A percentile compares a stretch with the other conserved stretches of the same genome.
phyloP scores from a whole-genome alignment of 2,329 filamentous ascomycete genomes.

The Penicillium hordei region DNA sequence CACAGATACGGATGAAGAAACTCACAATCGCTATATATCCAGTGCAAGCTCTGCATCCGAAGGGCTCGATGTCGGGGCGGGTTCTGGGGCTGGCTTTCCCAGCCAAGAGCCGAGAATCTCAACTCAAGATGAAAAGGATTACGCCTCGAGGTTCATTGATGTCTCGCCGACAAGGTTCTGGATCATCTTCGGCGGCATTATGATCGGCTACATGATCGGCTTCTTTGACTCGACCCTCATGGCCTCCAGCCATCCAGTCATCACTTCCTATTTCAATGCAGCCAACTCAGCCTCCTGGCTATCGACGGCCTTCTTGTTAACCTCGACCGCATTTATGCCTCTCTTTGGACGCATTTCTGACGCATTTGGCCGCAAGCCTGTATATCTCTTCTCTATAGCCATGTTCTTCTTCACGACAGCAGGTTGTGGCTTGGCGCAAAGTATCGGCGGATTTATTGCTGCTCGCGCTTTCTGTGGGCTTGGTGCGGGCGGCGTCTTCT shows the following conservation, averaged over 20 bases:
- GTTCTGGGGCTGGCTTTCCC: constrained; percentile 11
- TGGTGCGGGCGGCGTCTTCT: constrained; percentile 69
- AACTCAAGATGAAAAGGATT: constrained; percentile 18
- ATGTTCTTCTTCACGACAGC: constrained; percentile 65
- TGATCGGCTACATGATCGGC: constrained; percentile 56
- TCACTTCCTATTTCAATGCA: constrained; percentile 75
- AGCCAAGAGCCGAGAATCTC: constrained; percentile 8
- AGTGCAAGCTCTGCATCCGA: constrained; percentile 31
- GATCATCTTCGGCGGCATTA: constrained; percentile 60
- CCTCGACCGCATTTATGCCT: constrained; percentile 73
- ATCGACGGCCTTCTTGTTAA: constrained; percentile 74
- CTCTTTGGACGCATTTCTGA: constrained; percentile 73
- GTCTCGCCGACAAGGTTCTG: constrained; percentile 55
- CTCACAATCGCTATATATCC: constrained; percentile 19
- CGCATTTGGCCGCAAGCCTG: constrained; percentile 66
- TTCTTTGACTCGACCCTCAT: constrained; percentile 78
- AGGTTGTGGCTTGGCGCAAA: constrained; percentile 69
- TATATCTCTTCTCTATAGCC: constrained; percentile 63
- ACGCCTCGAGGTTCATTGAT: constrained; percentile 39
- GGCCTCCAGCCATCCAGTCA: constrained; percentile 77
- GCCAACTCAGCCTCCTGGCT: constrained; percentile 81
- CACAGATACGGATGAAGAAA: constrained; percentile 18
- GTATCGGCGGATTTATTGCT: constrained; percentile 69
- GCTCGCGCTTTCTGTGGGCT: constrained; percentile 70
- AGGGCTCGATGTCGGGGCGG: constrained; percentile 28